Conservation (phyloP, 495 filamentous ascomycete genomes). For the Pyrenopolyporus hunteri region DNA sequence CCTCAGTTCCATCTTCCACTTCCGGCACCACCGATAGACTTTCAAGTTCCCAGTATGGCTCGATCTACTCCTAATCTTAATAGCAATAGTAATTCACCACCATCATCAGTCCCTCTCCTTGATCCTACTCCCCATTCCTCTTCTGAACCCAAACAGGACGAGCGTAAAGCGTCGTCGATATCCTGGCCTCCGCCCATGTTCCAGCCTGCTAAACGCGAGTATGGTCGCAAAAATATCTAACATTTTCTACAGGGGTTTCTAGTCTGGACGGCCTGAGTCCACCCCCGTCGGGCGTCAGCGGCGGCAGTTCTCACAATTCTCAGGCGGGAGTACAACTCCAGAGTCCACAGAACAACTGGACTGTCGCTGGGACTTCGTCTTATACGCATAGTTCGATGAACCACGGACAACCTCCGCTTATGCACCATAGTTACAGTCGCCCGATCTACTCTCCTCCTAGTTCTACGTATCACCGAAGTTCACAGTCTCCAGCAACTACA, state of each 20-base stretch:
- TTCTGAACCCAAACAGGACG: not conserved
- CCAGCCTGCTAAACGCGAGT: not conserved
- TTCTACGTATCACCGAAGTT: conserved; percentile 41
- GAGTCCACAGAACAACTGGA: conserved; percentile 57
- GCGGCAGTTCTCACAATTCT: conserved; percentile 57
- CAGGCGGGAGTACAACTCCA: conserved; percentile 53
- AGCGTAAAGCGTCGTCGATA: not conserved
- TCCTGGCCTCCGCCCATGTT: not conserved
- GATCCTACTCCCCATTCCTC: not conserved
- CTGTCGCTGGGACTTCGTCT: conserved; percentile 59
- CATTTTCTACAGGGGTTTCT: conserved; percentile 46
- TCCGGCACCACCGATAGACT: conserved; percentile 34
- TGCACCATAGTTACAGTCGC: conserved; percentile 47
- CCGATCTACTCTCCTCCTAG: conserved; percentile 64
- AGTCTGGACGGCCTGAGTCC: conserved; percentile 69
- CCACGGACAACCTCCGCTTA: conserved; percentile 43
- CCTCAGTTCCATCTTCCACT: conserved; percentile 41
- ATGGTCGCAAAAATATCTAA: conserved; percentile 46
- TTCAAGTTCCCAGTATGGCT: conserved; percentile 41
- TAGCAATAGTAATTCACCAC: not conserved
- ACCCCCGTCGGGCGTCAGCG: conserved; percentile 62
- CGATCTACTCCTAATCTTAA: conserved; percentile 15
- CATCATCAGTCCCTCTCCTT: not conserved
- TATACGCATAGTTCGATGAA: conserved; percentile 55
- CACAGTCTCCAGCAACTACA: conserved; percentile 44